These are phyloP conservation scores for Hawksworthiomyces lignivorus DNA, from an alignment of 2,329 filamentous ascomycete species.

Conservation along the genomic window DNA sequence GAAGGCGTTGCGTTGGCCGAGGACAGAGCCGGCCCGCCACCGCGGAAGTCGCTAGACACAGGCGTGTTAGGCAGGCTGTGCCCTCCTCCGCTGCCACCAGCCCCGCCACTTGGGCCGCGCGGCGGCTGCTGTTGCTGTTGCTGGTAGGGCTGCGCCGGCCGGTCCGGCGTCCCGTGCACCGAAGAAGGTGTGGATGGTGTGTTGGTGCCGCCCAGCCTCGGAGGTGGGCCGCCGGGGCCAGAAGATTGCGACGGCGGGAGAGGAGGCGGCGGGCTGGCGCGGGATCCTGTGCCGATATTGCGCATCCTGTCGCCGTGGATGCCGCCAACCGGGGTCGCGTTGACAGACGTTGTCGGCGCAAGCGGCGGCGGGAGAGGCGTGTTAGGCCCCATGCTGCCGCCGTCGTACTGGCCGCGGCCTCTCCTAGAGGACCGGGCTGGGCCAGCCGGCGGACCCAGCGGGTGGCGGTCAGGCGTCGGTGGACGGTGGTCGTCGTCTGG, in stretches of 20 bases:
- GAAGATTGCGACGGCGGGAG: slow-evolving; percentile 3
- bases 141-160: too few relatives aligned
- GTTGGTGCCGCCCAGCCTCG: background rate
- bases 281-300: background rate
- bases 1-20: too few relatives aligned
- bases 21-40: slow-evolving; percentile 18
- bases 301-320: slow-evolving; percentile 11
- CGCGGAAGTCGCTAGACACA: slow-evolving; percentile 16
- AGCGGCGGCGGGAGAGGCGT: background rate
- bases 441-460: slow-evolving; percentile 28
- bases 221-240: background rate
- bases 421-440: slow-evolving; percentile 7
- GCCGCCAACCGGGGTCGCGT: slow-evolving; percentile 10
- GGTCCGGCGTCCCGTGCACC: too few relatives aligned
- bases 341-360: slow-evolving; percentile 12
- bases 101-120: too few relatives aligned
- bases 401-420: slow-evolving; percentile 30
- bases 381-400: background rate
- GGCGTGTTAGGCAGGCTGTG: slow-evolving; percentile 4
- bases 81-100: too few relatives aligned
- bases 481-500: slow-evolving; percentile 18
- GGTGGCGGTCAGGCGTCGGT: slow-evolving; percentile 41
- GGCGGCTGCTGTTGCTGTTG: too few relatives aligned
- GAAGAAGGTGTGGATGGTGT: background rate
- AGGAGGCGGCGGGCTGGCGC: background rate